Percentiles rank a stretch among this genome's conserved stretches.
Evolutionary conservation across 768 basidiomycete species (phyloP).

Genomic region (Boletus eberwhitei): DNA sequence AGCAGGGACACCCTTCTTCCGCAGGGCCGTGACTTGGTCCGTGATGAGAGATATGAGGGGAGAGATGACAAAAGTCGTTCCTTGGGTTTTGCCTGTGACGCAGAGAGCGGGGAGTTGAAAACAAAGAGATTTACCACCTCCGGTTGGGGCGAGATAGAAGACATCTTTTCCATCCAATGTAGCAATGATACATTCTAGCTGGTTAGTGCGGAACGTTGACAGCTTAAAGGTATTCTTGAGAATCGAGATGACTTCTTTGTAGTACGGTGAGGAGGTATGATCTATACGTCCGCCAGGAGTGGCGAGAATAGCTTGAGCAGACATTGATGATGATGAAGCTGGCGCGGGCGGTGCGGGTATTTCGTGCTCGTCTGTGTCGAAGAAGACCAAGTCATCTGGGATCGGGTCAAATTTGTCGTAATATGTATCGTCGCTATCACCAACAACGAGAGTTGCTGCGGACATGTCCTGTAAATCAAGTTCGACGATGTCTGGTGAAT

Average conservation of each 20-base stretch:
- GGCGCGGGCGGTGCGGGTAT: conserved; percentile 2
- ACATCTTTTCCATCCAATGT: conserved; percentile 80
- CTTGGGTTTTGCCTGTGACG: conserved; percentile 60
- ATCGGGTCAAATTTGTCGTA: conserved; percentile 45
- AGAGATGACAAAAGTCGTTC: conserved; percentile 87
- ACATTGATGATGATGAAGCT: conserved; percentile 13
- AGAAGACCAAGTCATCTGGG: conserved; percentile 16
- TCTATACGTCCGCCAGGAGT: conserved; percentile 19
- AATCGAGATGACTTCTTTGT: conserved; percentile 29
- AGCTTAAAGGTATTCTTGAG: conserved; percentile 54
- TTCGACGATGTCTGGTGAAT: conserved; percentile 16
- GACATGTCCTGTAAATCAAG: conserved; percentile 23
- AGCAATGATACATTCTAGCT: conserved; percentile 81
- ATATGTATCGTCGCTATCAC: conserved; percentile 44
- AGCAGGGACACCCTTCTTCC: conserved; percentile 62
- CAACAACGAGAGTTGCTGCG: conserved; percentile 17
- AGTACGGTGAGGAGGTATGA: conserved; percentile 32
- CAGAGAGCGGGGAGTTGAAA: conserved; percentile 92
- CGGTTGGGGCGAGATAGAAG: conserved; percentile 95
- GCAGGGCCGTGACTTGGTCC: conserved; percentile 78
- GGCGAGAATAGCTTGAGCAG: not conserved
- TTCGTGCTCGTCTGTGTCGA: conserved; percentile 12
- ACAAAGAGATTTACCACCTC: conserved; percentile 87
- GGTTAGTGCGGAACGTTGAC: conserved; percentile 70
- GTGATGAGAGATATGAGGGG: conserved; percentile 86